Percentiles rank a stretch among this genome's conserved stretches.
These are phyloP conservation scores for Sporobolomyces phaffii DNA, from an alignment of 768 basidiomycete species.

Conservation along the genomic window DNA sequence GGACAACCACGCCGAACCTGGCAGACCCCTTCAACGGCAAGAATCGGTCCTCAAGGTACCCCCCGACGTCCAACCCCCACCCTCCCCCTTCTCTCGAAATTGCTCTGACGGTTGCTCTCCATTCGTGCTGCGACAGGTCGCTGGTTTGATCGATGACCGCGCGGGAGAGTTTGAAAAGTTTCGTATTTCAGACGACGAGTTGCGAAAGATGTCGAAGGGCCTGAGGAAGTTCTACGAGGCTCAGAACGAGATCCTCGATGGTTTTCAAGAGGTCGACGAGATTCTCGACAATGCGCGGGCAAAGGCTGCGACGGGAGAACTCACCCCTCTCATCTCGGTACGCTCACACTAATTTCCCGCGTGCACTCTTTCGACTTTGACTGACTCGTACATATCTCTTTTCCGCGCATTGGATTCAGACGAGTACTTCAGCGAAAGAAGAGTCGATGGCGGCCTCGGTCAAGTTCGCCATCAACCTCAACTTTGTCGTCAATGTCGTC, in stretches of 20 bases:
- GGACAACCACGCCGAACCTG: not conserved
- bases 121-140: slow-evolving; percentile 4
- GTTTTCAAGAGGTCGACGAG: slow-evolving; percentile 39
- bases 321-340: slow-evolving; percentile 4
- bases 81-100: not conserved
- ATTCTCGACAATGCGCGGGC: slow-evolving; percentile 29
- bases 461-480: slow-evolving; percentile 40
- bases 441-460: slow-evolving; percentile 15
- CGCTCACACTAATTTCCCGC: not conserved
- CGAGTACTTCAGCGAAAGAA: slow-evolving; percentile 14
- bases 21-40: not conserved
- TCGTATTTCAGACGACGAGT: slow-evolving; percentile 30
- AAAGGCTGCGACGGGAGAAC: slow-evolving; percentile 22
- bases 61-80: not conserved
- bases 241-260: slow-evolving; percentile 38
- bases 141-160: slow-evolving; percentile 32
- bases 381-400: too few species aligned
- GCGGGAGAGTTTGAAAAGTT: slow-evolving; percentile 33
- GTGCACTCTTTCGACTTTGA: too few species aligned
- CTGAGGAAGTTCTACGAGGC: slow-evolving; percentile 32
- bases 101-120: not conserved
- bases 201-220: slow-evolving; percentile 20
- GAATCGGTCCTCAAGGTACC: slow-evolving; percentile 26
- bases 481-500: slow-evolving; percentile 44
- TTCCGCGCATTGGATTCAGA: not conserved